Percentiles rank a stretch among this genome's conserved stretches.
These are phyloP conservation scores for Rhizoclosmatium sp. DNA, from an alignment of 192 early-diverging fungal species.

Conservation along the genomic window DNA sequence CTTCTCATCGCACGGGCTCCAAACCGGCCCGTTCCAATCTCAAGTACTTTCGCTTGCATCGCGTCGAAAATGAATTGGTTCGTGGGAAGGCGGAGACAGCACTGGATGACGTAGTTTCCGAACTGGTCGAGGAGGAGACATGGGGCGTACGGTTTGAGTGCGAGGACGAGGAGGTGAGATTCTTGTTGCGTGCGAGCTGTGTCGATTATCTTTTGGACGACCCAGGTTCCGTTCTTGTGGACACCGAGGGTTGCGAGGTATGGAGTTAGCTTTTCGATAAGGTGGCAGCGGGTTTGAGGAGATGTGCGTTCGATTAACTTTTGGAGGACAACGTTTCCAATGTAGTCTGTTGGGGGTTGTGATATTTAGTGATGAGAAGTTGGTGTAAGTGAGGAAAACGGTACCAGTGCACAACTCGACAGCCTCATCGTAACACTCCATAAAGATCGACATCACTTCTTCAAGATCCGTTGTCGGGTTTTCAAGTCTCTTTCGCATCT, in stretches of 20 bases:
- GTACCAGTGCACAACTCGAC: constrained; percentile 93
- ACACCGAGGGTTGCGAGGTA: constrained; percentile 90
- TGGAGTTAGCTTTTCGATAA: constrained; percentile 82
- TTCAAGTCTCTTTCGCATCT: constrained; percentile 89
- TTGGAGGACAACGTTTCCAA: constrained; percentile 96
- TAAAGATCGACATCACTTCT: constrained; percentile 82
- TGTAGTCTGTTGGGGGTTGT: constrained; percentile 72
- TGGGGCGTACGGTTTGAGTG: constrained; percentile 74
- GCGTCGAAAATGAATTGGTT: constrained; percentile 97
- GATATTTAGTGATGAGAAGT: neutral
- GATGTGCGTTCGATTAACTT: constrained; percentile 83
- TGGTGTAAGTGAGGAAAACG: neutral
- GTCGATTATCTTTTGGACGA: constrained; percentile 97
- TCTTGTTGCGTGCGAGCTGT: constrained; percentile 79
- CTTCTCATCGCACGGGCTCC: constrained; percentile 93
- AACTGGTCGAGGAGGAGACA: constrained; percentile 93
- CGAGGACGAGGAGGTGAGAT: constrained; percentile 54
- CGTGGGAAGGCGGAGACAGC: constrained; percentile 83
- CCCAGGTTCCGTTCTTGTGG: constrained; percentile 99
- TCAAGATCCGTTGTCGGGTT: constrained; percentile 53
- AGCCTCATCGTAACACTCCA: constrained; percentile 84
- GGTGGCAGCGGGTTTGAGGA: constrained; percentile 74
- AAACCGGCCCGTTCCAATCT: constrained; percentile 91
- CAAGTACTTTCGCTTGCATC: constrained; percentile 76
- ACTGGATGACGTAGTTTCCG: constrained; percentile 99